Percentiles rank a stretch among this genome's conserved stretches.
Conservation (phyloP, 2,329 filamentous ascomycete genomes). For the Venturia nashicola region DNA sequence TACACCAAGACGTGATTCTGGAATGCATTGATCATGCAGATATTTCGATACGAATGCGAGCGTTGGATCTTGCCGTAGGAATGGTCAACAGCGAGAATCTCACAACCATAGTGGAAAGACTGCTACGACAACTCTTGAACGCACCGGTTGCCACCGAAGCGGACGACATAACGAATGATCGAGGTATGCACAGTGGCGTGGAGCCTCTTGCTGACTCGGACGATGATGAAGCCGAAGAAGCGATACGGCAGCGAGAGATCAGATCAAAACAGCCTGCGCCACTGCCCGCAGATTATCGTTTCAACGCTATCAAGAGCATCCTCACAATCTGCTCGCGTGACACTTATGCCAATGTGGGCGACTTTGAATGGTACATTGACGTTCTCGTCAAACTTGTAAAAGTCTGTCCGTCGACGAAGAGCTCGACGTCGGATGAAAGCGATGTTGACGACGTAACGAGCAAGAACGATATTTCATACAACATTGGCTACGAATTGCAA, state of each 20-base stretch:
- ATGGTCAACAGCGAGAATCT: constrained; percentile 89
- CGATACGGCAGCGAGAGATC: constrained; percentile 38
- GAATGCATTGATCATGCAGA: constrained; percentile 93
- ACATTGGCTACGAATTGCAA: constrained; percentile 72
- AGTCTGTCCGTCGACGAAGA: constrained; percentile 42
- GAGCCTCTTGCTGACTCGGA: constrained; percentile 42
- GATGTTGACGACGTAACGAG: constrained; percentile 14
- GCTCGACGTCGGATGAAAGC: constrained; percentile 13
- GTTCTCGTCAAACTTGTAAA: constrained; percentile 76
- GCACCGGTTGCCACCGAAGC: constrained; percentile 43
- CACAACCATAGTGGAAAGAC: constrained; percentile 67
- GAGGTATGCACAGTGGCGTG: constrained; percentile 28
- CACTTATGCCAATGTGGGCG: constrained; percentile 72
- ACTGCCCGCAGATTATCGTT: constrained; percentile 74
- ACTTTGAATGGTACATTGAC: constrained; percentile 98
- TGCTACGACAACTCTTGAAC: constrained; percentile 73
- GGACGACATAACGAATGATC: constrained; percentile 35
- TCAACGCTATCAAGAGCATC: constrained; percentile 71
- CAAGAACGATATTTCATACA: constrained; percentile 43
- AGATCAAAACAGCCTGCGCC: constrained; percentile 36
- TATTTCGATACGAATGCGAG: constrained; percentile 88
- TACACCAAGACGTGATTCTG: constrained; percentile 92
- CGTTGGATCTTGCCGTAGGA: constrained; percentile 78
- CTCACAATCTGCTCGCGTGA: constrained; percentile 80
- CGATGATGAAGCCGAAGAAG: constrained; percentile 43